A percentile compares a stretch with the other conserved stretches of the same genome.
phyloP scores from a whole-genome alignment of 805 yeast genomes.

The Ogataea chonburiensis region DNA sequence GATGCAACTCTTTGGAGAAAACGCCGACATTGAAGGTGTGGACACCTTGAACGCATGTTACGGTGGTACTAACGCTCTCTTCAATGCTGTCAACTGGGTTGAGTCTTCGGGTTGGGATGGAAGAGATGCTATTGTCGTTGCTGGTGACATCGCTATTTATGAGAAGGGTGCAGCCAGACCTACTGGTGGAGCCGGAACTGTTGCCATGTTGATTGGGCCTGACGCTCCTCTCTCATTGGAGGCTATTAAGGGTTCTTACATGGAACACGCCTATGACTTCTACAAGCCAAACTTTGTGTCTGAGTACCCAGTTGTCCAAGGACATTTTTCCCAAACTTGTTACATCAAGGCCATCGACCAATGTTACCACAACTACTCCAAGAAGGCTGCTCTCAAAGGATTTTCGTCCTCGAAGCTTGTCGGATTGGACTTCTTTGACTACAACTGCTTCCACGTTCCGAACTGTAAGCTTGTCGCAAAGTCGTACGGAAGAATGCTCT shows the following conservation, averaged over 20 bases:
- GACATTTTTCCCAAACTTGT: constrained; percentile 91
- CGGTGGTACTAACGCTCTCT: constrained; percentile 95
- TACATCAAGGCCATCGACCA: constrained; percentile 91
- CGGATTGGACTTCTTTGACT: constrained; percentile 79
- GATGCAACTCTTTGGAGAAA: constrained; percentile 89
- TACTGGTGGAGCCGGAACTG: constrained; percentile 98
- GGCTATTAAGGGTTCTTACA: constrained; percentile 81
- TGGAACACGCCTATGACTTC: constrained; percentile 97
- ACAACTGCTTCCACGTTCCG: constrained; percentile 96
- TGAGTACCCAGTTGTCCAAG: constrained; percentile 97
- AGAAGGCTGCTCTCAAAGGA: constrained; percentile 61
- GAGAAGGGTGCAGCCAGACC: constrained; percentile 98
- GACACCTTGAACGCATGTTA: constrained; percentile 97
- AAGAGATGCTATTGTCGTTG: constrained; percentile 92
- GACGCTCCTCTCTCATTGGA: constrained; percentile 97
- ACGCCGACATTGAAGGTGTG: constrained; percentile 90
- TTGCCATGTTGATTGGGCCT: constrained; percentile 92
- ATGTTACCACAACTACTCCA: constrained; percentile 79
- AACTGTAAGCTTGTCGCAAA: constrained; percentile 93
- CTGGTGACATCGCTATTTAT: constrained; percentile 97
- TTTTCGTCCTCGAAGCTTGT: constrained; percentile 48
- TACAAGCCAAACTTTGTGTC: constrained; percentile 96
- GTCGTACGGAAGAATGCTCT: constrained; percentile 87
- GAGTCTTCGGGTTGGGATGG: constrained; percentile 98
- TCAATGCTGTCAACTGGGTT: constrained; percentile 93